phyloP scores from a whole-genome alignment of 345 rosid genomes.

The Brassica nigra region DNA sequence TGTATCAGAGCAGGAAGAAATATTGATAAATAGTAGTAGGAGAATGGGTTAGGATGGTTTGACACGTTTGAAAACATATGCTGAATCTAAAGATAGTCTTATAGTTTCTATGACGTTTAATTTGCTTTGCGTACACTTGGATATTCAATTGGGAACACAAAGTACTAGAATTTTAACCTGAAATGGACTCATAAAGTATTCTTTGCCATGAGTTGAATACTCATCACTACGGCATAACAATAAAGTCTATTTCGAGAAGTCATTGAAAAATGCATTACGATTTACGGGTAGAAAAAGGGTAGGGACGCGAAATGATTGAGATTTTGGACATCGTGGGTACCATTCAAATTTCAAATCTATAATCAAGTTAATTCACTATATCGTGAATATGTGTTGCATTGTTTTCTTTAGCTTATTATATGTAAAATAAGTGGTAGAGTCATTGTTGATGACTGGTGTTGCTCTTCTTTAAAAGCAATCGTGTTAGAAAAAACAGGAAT shows the following conservation, averaged over 20 bases:
- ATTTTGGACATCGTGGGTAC: constrained; percentile 43
- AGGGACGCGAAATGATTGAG: constrained; percentile 36
- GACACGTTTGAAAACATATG: not conserved
- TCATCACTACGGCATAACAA: not conserved
- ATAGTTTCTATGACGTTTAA: not conserved
- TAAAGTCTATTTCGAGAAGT: constrained; percentile 10
- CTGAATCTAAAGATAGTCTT: not conserved
- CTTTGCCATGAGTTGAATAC: constrained; percentile 1
- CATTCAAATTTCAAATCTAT: constrained; percentile 13
- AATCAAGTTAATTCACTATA: constrained; percentile 17
- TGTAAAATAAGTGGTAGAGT: constrained; percentile 37
- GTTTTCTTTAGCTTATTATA: constrained; percentile 24
- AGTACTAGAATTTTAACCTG: not conserved
- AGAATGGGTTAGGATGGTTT: not conserved
- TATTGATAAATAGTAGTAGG: not conserved
- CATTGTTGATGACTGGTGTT: constrained; percentile 22
- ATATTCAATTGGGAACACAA: not conserved
- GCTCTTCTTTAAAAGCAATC: constrained; percentile 32
- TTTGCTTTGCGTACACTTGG: not conserved
- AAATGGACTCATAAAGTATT: not conserved
- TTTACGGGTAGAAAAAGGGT: constrained; percentile 19
- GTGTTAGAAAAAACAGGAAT: constrained; percentile 38
- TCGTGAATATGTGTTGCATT: constrained; percentile 27
- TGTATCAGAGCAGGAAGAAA: not conserved
- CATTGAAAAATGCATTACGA: constrained; percentile 23